A percentile compares a stretch with the other conserved stretches of the same genome.
phyloP scores from a whole-genome alignment of 2,329 filamentous ascomycete species.

The Scolecobasidium constrictum region DNA sequence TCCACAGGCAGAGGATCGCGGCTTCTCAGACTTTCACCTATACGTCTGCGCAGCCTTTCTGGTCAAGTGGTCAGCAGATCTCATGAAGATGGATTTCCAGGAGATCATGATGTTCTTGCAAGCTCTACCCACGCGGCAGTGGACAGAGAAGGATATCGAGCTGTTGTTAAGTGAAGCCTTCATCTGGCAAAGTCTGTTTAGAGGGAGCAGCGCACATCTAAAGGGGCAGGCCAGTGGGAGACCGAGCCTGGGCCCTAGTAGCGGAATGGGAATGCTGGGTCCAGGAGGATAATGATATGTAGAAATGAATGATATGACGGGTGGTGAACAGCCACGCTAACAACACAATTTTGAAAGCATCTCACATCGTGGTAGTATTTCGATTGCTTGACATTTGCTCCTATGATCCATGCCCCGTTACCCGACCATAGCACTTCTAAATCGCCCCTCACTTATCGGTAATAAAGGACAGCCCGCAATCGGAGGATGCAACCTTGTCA shows the following conservation, averaged over 20 bases:
- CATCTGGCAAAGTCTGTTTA: slow-evolving; percentile 97
- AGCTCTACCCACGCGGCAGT: slow-evolving; percentile 79
- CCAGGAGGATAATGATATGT: background rate
- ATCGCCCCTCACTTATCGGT: no score
- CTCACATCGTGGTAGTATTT: no score
- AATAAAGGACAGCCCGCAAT: no score
- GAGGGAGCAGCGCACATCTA: slow-evolving; percentile 85
- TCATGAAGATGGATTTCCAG: slow-evolving; percentile 95
- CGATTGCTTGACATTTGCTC: no score
- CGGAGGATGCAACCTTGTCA: no score
- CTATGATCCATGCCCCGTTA: no score
- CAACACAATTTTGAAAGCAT: no score
- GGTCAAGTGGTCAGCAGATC: slow-evolving; percentile 94
- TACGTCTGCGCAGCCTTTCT: slow-evolving; percentile 97
- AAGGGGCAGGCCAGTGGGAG: slow-evolving; percentile 7
- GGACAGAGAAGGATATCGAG: slow-evolving; percentile 98
- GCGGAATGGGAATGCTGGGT: slow-evolving; percentile 5
- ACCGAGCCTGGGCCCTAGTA: background rate
- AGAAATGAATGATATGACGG: no score
- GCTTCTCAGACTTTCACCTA: slow-evolving; percentile 95
- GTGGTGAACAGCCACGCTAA: no score
- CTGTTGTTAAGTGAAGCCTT: slow-evolving; percentile 91
- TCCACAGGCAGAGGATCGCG: slow-evolving; percentile 83
- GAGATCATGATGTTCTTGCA: slow-evolving; percentile 99
- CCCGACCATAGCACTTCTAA: no score